Percentiles rank a stretch among this genome's conserved stretches.
These are phyloP conservation scores for Candida parachauliodes DNA, from an alignment of 805 yeast species.

Conservation along the genomic window DNA sequence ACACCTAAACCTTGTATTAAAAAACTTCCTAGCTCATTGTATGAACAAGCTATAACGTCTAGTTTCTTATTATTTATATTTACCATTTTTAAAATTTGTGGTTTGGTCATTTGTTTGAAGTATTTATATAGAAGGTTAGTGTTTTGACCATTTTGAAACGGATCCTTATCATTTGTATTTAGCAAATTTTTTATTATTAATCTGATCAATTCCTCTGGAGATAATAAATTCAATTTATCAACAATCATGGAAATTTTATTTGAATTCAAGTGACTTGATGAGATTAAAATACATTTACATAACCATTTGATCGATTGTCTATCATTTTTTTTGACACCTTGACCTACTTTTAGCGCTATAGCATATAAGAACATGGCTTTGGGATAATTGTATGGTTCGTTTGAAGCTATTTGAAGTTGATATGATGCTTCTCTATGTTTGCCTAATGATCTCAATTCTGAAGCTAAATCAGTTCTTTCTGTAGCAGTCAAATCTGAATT, in stretches of 20 bases:
- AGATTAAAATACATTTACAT: slow-evolving; percentile 38
- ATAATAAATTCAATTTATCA: slow-evolving; percentile 22
- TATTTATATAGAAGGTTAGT: slow-evolving; percentile 21
- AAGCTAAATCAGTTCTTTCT: slow-evolving; percentile 41
- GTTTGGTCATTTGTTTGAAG: slow-evolving; percentile 20
- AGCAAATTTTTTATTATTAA: slow-evolving; percentile 23
- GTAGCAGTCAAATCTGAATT: slow-evolving; percentile 6
- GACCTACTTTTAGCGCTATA: slow-evolving; percentile 61
- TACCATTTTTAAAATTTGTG: slow-evolving; percentile 25
- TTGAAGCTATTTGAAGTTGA: slow-evolving; percentile 63
- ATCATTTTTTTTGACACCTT: slow-evolving; percentile 60
- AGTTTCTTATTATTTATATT: slow-evolving; percentile 31
- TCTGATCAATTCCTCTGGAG: slow-evolving; percentile 26
- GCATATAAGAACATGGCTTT: slow-evolving; percentile 68
- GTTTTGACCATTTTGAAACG: slow-evolving; percentile 22
- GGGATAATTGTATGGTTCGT: slow-evolving; percentile 51
- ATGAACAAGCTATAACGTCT: slow-evolving; percentile 47
- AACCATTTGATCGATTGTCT: slow-evolving; percentile 58
- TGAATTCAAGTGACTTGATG: slow-evolving; percentile 7
- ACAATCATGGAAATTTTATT: slow-evolving; percentile 15
- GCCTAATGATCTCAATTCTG: slow-evolving; percentile 51
- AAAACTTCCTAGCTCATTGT: slow-evolving; percentile 60
- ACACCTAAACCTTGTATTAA: slow-evolving; percentile 56
- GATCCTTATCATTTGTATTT: slow-evolving; percentile 10
- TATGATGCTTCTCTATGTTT: slow-evolving; percentile 66